Evolutionary conservation across 1,284 basidiomycete species (phyloP), one percentile per base, ranked within the genome.

Genomic region (Paramarasmius palmivorus): DNA sequence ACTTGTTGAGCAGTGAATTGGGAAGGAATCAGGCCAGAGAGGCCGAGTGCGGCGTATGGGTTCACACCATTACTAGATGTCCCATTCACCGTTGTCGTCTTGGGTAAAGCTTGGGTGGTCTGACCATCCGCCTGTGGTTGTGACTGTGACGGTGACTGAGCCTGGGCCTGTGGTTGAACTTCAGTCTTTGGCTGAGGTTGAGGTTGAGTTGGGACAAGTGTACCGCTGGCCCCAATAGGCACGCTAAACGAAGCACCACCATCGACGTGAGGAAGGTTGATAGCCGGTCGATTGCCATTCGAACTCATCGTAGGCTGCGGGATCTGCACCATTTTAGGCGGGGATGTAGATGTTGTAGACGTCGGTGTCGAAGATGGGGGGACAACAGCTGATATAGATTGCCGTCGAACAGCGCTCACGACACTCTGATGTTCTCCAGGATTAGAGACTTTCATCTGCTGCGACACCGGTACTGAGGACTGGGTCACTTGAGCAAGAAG

Each of bases 1-100:
- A 85, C 70, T 60, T 84, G 82, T 55, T 85, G 83, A 12, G 68
- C 50, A 23, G 69, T 79, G 40, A 84, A 59, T 40, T 57, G 56
- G 49, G 44, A 29, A n/a, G n/a, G n/a, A n/a, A n/a, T n/a, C n/a
- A n/a, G n/a, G n/a, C n/a, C n/a, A n/a, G n/a, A n/a, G n/a, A n/a
- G n/a, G n/a, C n/a, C n/a, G 14, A 29, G 29, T n/a, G 25, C 44
- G 25, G 25, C 32, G 65, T 54, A 63, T 65, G 61, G 63, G 64
- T 59, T 65, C 81, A 78, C 70, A 37, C 76, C 73, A 59, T 80
- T 79, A 37, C 75, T 78, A 19, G 80, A 77, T 10, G 25, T 32
- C 7, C 29, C 29, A 32, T 32, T 2, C 23, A 32, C 25, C 25
- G 22, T n/a, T 17, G 19, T 2, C 25, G 23, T 12, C 6, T n/a